Evolutionary conservation across 148 eudicot species (phyloP).

Genomic region (Cornus kousa): DNA sequence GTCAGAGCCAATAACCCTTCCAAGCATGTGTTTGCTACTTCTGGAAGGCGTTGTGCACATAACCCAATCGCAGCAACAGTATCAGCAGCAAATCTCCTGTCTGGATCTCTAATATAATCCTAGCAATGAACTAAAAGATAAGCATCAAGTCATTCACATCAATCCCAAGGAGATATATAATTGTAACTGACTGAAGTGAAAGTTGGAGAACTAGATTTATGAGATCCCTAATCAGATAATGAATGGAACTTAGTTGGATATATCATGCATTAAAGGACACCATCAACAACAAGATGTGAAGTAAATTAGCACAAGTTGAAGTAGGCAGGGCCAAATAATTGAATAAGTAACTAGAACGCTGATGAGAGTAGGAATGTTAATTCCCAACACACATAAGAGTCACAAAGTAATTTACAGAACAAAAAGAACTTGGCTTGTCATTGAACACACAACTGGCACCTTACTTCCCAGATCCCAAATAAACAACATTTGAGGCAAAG

Average conservation of each 20-base stretch:
- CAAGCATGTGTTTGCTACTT: conserved; percentile 62
- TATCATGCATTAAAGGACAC: not conserved
- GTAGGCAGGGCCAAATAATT: not conserved
- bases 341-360: not conserved
- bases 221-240: not conserved
- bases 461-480: not conserved
- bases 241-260: not conserved
- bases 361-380: not conserved
- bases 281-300: not conserved
- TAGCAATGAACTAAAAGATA: conserved; percentile 33
- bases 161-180: conserved; percentile 5
- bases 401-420: not conserved
- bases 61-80: conserved; percentile 94
- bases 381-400: not conserved
- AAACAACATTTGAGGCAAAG: too few species aligned
- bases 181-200: not conserved
- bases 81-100: conserved; percentile 93
- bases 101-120: conserved; percentile 97
- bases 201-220: not conserved
- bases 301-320: not conserved
- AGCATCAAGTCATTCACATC: conserved; percentile 19
- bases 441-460: not conserved
- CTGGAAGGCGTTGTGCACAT: conserved; percentile 74
- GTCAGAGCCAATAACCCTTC: conserved; percentile 70
- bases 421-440: not conserved